phyloP scores from a whole-genome alignment of 768 basidiomycete genomes.

The Antrodiella citrinella region DNA sequence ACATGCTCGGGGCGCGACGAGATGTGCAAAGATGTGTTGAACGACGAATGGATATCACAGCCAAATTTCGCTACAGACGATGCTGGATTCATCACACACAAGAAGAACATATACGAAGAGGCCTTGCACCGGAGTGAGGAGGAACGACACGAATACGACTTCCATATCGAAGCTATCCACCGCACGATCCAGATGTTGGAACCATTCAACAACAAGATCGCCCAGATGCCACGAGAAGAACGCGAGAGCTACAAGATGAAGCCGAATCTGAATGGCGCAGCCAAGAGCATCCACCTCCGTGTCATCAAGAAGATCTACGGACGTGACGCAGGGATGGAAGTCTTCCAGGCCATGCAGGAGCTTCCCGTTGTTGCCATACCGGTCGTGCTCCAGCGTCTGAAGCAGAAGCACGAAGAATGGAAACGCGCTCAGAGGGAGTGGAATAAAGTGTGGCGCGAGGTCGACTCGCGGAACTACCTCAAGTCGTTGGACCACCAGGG shows the following conservation, averaged over 20 bases:
- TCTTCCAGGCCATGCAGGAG: conserved; percentile 88
- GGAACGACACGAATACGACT: conserved; percentile 98
- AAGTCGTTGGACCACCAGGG: conserved; percentile 93
- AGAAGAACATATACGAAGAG: conserved; percentile 96
- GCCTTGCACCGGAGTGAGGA: conserved; percentile 95
- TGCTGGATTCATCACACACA: conserved; percentile 80
- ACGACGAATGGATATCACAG: conserved; percentile 98
- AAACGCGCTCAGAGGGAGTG: conserved; percentile 94
- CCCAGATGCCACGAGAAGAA: conserved; percentile 71
- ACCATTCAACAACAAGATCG: conserved; percentile 83
- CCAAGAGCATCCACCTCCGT: conserved; percentile 84
- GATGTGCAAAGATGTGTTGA: conserved; percentile 92
- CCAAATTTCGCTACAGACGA: conserved; percentile 95
- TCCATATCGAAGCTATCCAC: conserved; percentile 92
- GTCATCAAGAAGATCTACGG: conserved; percentile 98
- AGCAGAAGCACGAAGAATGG: conserved; percentile 98
- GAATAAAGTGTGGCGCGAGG: conserved; percentile 98
- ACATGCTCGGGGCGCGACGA: conserved; percentile 93
- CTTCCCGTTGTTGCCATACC: conserved; percentile 83
- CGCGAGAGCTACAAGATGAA: conserved; percentile 77
- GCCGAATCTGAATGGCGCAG: conserved; percentile 76
- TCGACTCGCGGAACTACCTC: conserved; percentile 88
- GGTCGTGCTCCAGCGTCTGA: conserved; percentile 79
- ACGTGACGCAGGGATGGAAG: conserved; percentile 71
- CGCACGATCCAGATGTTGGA: conserved; percentile 89